Evolutionary conservation across 2,329 filamentous ascomycete genomes (phyloP), one percentile per base, ranked within the genome.

Genomic region (Didymella pinodella): DNA sequence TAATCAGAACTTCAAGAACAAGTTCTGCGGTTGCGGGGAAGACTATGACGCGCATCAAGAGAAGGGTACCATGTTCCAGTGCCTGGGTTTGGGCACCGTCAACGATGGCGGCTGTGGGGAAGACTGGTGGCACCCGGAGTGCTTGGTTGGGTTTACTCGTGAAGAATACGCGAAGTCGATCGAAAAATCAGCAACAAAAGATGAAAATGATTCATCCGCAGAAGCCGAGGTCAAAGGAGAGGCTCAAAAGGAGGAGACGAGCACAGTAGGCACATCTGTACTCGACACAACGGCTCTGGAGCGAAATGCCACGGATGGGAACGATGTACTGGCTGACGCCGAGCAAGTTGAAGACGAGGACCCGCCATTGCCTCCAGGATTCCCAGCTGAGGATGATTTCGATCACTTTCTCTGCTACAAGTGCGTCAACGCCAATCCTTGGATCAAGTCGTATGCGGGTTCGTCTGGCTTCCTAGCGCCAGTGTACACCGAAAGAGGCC

Each of bases 41-140:
- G 87, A 93, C 59, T 99, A 99, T 74, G 90, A 97, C 74, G 88
- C 94, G 0, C 86, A 94, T 47, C 84, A 91, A 73, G 93, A 99
- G 75, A 96, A 94, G 68, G 94, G 94, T 0, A 98, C 93, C 38
- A 99, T 99, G 95, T 99, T 96, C 68, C 95, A 99, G 77, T 99
- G 95, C 73, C 77, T 98, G 2, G 94, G 94, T 0, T 81, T 98
- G 0, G 93, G 92, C 0, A 90, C 87, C 0, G 83, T 86, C 12
- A 90, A 94, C 65, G 88, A 89, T 1, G 93, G 93, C 16, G 94
- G 93, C 4, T 98, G 94, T 77, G 94, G 94, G 12, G 94, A 98
- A 79, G 94, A 98, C 73, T 98, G 94, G 94, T 98, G 92, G 84
- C 94, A 98, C 79, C 92, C 94, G 0, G 93, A 95, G 62, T 98